Conservation (phyloP, 352 stramenopile genomes). For the Phytophthora boehmeriae region DNA sequence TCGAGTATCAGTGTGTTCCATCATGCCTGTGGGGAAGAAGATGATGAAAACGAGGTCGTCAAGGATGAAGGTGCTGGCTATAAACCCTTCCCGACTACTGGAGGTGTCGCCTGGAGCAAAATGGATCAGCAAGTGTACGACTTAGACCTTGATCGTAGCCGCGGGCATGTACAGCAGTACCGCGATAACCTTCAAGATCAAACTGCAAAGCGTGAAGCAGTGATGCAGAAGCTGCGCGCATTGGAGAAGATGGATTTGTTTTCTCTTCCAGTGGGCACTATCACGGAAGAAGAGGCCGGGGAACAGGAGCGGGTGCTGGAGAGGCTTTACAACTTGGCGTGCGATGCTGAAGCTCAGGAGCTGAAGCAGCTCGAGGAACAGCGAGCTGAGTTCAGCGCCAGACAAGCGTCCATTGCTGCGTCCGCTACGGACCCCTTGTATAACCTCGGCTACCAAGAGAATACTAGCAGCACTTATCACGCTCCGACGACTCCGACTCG, state of each 20-base stretch:
- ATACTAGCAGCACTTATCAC: conserved; percentile 25
- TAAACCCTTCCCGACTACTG: conserved; percentile 32
- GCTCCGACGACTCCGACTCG: conserved; percentile 29
- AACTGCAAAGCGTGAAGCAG: conserved; percentile 58
- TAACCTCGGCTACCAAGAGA: conserved; percentile 25
- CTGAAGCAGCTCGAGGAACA: conserved; percentile 59
- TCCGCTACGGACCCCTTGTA: conserved; percentile 39
- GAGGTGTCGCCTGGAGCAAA: conserved; percentile 70
- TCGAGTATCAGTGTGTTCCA: conserved; percentile 80
- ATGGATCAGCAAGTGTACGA: conserved; percentile 85
- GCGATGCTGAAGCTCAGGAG: conserved; percentile 58
- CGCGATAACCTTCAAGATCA: conserved; percentile 74
- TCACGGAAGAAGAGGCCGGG: conserved; percentile 33
- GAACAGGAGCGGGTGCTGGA: conserved; percentile 58
- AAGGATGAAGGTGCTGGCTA: conserved; percentile 25
- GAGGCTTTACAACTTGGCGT: conserved; percentile 56
- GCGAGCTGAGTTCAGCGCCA: conserved; percentile 42
- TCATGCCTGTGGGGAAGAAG: conserved; percentile 58
- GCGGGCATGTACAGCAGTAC: conserved; percentile 81
- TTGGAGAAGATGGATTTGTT: conserved; percentile 60
- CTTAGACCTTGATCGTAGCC: conserved; percentile 71
- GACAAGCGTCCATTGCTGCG: conserved; percentile 29
- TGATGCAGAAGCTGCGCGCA: conserved; percentile 55
- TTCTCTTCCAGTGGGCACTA: conserved; percentile 39
- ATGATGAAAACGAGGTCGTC: conserved; percentile 21